Evolutionary conservation across 106 monocot species (phyloP).

Genomic region (Allium cepa): DNA sequence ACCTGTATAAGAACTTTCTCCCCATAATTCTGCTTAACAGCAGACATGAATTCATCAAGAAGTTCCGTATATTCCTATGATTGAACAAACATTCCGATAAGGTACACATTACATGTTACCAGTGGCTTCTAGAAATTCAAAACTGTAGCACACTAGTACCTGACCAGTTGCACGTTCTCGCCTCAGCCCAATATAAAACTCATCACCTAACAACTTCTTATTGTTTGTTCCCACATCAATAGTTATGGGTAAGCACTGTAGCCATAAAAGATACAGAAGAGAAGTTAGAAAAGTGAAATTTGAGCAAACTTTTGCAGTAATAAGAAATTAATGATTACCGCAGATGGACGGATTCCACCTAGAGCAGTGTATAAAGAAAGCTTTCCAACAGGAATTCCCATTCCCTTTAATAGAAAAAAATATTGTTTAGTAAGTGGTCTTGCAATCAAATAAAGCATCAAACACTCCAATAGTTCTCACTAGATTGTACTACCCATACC

Average conservation of each 20-base stretch:
- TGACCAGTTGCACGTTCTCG: constrained; percentile 76
- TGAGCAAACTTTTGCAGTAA: background rate
- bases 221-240: constrained; percentile 97
- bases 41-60: constrained; percentile 82
- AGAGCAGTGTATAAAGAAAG: constrained; percentile 44
- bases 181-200: constrained; percentile 82
- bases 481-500: too few species aligned
- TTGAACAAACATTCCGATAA: too few species aligned
- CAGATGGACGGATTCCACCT: constrained; percentile 33
- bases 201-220: constrained; percentile 63
- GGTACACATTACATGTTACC: too few species aligned
- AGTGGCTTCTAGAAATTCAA: too few species aligned
- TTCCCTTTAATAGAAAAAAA: constrained; percentile 49
- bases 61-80: constrained; percentile 77
- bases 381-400: constrained; percentile 72
- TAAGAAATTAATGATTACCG: constrained; percentile 16
- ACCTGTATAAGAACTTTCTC: constrained; percentile 91
- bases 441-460: background rate
- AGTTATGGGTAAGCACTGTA: constrained; percentile 80
- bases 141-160: constrained; percentile 14
- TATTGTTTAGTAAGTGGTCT: background rate
- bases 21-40: constrained; percentile 87
- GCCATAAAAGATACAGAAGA: background rate
- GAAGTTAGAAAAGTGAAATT: background rate
- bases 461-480: too few species aligned